Percentiles rank a stretch among this genome's conserved stretches.
Conservation (phyloP, 2,329 filamentous ascomycete genomes). For the Nannizziopsis barbatae region DNA sequence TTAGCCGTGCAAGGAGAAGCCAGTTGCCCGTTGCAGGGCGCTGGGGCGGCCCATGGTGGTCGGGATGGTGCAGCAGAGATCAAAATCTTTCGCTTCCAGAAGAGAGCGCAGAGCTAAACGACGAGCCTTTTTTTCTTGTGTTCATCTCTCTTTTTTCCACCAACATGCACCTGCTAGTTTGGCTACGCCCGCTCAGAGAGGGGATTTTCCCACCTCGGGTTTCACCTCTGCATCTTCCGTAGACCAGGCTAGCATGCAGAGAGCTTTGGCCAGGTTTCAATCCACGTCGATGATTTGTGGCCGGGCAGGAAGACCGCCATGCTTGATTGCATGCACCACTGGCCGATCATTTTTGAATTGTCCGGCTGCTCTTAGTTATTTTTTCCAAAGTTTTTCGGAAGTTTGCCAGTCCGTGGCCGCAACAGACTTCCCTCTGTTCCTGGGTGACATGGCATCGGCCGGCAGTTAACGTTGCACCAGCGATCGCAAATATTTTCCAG, state of each 20-base stretch:
- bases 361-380: neutral
- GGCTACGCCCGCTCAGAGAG: neutral
- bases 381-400: neutral
- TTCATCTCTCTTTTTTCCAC: too few relatives aligned
- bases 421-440: neutral
- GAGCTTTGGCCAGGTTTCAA: neutral
- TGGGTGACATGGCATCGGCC: constrained; percentile 1
- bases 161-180: too few relatives aligned
- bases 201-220: neutral
- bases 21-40: constrained; percentile 27
- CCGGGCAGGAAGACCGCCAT: neutral
- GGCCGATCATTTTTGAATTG: constrained; percentile 2
- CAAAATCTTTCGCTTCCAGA: constrained; percentile 29
- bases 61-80: constrained; percentile 22
- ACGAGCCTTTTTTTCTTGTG: too few relatives aligned
- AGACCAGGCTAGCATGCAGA: neutral
- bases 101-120: too few relatives aligned
- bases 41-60: constrained; percentile 25
- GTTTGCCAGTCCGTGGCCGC: constrained; percentile 1
- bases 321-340: neutral
- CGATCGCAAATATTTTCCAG: neutral
- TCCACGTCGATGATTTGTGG: neutral
- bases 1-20: constrained; percentile 27
- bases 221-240: neutral
- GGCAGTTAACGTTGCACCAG: constrained; percentile 8